Percentiles rank a stretch among this genome's conserved stretches.
Evolutionary conservation across 2,329 filamentous ascomycete genomes (phyloP).

Genomic region (Proliferodiscus dingleyae): DNA sequence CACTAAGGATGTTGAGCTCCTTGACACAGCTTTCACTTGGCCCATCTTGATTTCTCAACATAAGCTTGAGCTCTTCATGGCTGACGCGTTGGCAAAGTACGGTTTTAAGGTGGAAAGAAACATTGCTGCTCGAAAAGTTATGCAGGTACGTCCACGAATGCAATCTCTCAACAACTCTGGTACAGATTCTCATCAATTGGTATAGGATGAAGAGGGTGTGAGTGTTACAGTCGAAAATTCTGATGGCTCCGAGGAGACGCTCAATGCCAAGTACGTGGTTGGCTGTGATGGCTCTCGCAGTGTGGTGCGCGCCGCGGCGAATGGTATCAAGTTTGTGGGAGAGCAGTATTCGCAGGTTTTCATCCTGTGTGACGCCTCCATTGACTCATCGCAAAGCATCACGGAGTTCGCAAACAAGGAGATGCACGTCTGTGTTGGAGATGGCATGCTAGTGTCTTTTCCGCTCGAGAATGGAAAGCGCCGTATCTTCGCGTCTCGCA

Average conservation of each 20-base stretch:
- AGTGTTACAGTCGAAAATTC: conserved; percentile 23
- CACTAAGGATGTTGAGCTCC: no score
- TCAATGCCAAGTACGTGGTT: conserved; percentile 40
- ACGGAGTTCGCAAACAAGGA: no score
- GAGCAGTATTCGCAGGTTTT: conserved; percentile 40
- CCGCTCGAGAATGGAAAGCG: conserved; percentile 28
- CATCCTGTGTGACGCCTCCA: no score
- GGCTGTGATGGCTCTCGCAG: conserved; percentile 51
- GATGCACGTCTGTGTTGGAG: conserved; percentile 26
- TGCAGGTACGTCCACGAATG: no score
- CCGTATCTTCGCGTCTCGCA: no score
- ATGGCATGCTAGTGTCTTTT: conserved; percentile 35
- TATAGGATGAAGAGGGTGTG: conserved; percentile 29
- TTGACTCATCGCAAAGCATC: no score
- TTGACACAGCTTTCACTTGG: no score
- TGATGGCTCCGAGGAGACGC: conserved; percentile 21
- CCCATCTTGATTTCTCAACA: neutral
- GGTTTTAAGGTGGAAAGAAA: no score
- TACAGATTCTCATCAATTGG: no score
- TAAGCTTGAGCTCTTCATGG: neutral
- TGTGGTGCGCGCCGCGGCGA: conserved; percentile 39
- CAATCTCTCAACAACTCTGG: no score
- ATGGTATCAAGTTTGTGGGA: conserved; percentile 38
- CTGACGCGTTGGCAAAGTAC: no score
- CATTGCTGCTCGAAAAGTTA: no score